phyloP scores from a whole-genome alignment of 2,329 filamentous ascomycete species.

The Pseudogymnoascus sp. region DNA sequence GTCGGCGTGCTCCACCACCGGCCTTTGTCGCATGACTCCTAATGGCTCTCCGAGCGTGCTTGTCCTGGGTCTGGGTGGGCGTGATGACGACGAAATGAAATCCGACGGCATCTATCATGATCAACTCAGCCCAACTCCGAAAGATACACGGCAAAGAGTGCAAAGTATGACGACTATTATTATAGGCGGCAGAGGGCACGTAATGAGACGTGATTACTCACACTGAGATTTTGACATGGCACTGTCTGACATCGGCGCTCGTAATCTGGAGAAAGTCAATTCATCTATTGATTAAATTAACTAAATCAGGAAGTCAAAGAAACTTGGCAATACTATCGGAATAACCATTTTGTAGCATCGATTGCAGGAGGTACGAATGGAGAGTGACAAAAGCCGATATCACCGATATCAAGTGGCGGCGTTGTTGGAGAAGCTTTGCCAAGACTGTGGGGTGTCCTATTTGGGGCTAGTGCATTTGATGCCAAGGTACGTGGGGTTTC shows the following conservation, averaged over 20 bases:
- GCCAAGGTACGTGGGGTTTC: neutral
- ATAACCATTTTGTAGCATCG: neutral
- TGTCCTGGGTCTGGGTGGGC: neutral
- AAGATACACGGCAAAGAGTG: neutral
- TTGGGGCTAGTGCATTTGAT: neutral
- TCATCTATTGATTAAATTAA: neutral
- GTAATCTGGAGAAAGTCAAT: neutral
- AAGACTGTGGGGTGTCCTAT: neutral
- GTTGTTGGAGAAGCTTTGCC: neutral
- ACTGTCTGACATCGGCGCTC: neutral
- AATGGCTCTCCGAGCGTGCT: neutral
- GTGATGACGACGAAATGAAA: neutral
- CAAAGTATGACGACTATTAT: neutral
- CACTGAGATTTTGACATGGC: neutral
- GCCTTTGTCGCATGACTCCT: neutral
- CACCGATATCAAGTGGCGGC: neutral
- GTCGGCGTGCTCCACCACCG: neutral
- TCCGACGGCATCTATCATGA: neutral
- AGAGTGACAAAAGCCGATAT: neutral
- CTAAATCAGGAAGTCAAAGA: neutral
- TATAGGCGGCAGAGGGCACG: neutral
- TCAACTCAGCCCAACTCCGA: neutral
- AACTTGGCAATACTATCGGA: neutral
- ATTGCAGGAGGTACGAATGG: neutral
- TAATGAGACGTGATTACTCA: neutral